Conservation (phyloP, 768 basidiomycete genomes). For the Xerocomellus dryophilus region DNA sequence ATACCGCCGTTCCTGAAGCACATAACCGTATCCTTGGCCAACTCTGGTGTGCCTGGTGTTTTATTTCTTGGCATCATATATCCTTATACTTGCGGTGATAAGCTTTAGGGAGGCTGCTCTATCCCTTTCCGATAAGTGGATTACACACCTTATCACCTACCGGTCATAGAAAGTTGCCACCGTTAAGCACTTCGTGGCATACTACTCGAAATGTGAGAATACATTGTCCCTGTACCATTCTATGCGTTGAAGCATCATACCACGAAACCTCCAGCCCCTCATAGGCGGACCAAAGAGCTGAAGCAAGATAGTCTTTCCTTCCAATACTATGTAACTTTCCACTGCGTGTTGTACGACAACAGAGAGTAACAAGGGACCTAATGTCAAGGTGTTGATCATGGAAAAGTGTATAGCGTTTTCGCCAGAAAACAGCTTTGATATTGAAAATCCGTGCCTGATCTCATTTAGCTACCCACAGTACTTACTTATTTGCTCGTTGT, state of each 20-base stretch:
- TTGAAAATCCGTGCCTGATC: not conserved
- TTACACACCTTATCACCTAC: not conserved
- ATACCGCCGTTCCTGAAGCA: not conserved
- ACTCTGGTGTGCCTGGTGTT: not conserved
- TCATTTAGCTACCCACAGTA: not conserved
- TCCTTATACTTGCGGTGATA: not conserved
- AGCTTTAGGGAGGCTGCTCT: not conserved
- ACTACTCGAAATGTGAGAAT: not conserved
- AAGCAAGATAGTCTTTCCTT: too few relatives aligned
- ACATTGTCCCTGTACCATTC: too few relatives aligned
- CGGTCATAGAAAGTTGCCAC: too few relatives aligned
- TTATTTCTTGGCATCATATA: conserved; percentile 1
- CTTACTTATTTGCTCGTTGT: not conserved
- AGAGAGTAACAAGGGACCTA: too few relatives aligned
- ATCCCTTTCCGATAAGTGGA: not conserved
- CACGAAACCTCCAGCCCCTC: too few relatives aligned
- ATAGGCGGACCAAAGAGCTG: too few relatives aligned
- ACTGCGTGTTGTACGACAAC: too few relatives aligned
- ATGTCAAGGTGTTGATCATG: too few relatives aligned
- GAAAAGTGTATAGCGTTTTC: too few relatives aligned
- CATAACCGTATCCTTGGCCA: not conserved
- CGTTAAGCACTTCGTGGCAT: not conserved
- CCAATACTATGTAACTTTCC: too few relatives aligned
- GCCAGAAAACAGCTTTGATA: not conserved
- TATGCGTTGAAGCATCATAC: too few relatives aligned